Conservation (phyloP, 2,329 filamentous ascomycete genomes). For the Diplodia intermedia region DNA sequence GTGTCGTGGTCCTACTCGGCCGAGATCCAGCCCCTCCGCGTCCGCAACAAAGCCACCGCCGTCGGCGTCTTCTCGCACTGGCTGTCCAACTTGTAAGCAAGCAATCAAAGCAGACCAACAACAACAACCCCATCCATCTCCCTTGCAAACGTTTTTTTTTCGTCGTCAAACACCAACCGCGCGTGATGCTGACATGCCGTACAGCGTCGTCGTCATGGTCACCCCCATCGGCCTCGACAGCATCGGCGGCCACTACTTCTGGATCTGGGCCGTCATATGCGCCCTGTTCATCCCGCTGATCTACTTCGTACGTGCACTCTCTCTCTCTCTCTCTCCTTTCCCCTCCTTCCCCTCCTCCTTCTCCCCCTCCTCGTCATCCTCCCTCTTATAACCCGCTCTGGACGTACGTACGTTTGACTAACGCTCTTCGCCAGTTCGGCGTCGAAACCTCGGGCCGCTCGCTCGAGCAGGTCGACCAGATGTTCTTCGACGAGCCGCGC, state of each 20-base stretch:
- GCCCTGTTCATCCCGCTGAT: slow-evolving; percentile 27
- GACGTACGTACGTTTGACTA: background rate
- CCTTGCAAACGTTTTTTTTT: too few relatives aligned
- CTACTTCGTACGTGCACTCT: slow-evolving; percentile 1
- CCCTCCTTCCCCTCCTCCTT: too few relatives aligned
- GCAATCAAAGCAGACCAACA: too few relatives aligned
- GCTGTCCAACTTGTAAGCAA: slow-evolving; percentile 13
- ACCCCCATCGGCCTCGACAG: slow-evolving; percentile 24
- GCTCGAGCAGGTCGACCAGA: slow-evolving; percentile 33
- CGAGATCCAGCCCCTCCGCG: slow-evolving; percentile 27
- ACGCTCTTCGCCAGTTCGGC: slow-evolving; percentile 3
- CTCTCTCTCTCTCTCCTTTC: too few relatives aligned
- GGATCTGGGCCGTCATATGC: slow-evolving; percentile 32
- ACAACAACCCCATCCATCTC: too few relatives aligned
- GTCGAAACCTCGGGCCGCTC: slow-evolving; percentile 30
- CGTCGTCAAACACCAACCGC: too few relatives aligned
- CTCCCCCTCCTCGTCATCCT: too few relatives aligned
- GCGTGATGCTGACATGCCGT: background rate
- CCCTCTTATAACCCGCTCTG: too few relatives aligned
- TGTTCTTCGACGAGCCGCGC: slow-evolving; percentile 45
- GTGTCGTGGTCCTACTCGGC: slow-evolving; percentile 39
- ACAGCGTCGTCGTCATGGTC: slow-evolving; percentile 25
- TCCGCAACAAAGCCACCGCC: slow-evolving; percentile 29
- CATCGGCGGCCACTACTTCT: slow-evolving; percentile 31
- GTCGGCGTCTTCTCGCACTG: slow-evolving; percentile 23